Evolutionary conservation across 2,329 filamentous ascomycete species (phyloP).

Genomic region (Cladosporium halotolerans): DNA sequence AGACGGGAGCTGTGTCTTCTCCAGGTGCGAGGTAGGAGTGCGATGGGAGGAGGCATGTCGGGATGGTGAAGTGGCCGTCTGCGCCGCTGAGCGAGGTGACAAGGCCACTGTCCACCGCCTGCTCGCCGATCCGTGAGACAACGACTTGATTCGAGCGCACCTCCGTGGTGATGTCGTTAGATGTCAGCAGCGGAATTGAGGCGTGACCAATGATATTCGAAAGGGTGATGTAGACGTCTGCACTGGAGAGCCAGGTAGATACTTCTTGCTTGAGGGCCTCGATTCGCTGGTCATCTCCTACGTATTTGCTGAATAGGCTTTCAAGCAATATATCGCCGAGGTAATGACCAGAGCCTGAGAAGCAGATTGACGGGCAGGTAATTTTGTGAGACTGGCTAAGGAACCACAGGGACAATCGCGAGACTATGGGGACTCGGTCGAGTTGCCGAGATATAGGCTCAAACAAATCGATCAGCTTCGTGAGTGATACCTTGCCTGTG

Average conservation of each 20-base stretch:
- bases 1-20: constrained; percentile 40
- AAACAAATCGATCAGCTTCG: neutral
- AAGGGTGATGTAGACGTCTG: constrained; percentile 48
- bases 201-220: constrained; percentile 40
- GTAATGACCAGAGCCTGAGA: constrained; percentile 47
- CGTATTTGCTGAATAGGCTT: constrained; percentile 46
- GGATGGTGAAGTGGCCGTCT: constrained; percentile 44
- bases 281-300: constrained; percentile 39
- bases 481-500: neutral
- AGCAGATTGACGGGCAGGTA: constrained; percentile 44
- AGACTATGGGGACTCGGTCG: constrained; percentile 23
- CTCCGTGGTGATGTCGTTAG: constrained; percentile 38
- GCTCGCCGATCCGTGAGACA: neutral
- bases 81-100: constrained; percentile 16
- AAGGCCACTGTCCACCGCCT: neutral
- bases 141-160: neutral
- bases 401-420: constrained; percentile 43
- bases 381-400: constrained; percentile 50
- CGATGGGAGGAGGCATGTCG: constrained; percentile 47
- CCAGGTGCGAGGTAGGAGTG: constrained; percentile 49
- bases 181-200: constrained; percentile 44
- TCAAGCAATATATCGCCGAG: constrained; percentile 42
- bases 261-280: constrained; percentile 42
- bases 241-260: constrained; percentile 45
- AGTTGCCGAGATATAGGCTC: neutral